These are phyloP conservation scores for Prunus davidiana DNA, from an alignment of 306 rosid genomes.

Conservation along the genomic window DNA sequence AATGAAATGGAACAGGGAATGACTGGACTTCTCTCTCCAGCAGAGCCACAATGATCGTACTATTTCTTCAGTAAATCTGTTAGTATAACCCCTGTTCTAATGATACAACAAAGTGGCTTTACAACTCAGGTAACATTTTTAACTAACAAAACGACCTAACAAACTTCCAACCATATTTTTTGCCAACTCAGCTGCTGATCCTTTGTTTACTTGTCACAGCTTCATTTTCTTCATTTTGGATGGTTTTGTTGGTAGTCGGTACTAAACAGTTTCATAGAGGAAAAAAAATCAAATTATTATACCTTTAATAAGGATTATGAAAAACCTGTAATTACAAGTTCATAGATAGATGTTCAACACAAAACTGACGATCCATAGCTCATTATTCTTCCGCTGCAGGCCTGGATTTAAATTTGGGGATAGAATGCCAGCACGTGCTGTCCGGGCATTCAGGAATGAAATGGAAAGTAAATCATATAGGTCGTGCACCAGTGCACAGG, in stretches of 20 bases:
- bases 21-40: not conserved
- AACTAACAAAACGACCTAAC: not conserved
- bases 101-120: not conserved
- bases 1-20: too few species aligned
- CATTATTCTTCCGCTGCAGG: conserved; percentile 16
- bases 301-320: too few species aligned
- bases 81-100: not conserved
- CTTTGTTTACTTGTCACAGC: not conserved
- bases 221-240: not conserved
- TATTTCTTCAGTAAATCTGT: not conserved
- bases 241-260: too few species aligned
- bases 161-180: not conserved
- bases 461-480: conserved; percentile 16
- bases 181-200: not conserved
- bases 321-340: not conserved
- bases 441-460: conserved; percentile 21
- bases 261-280: too few species aligned
- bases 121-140: not conserved
- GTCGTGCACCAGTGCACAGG: conserved; percentile 16
- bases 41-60: not conserved
- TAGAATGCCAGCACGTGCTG: conserved; percentile 33
- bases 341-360: not conserved
- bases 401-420: conserved; percentile 25
- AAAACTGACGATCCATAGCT: not conserved
- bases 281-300: too few species aligned